phyloP scores from a whole-genome alignment of 1,284 basidiomycete genomes.

The Trichosporon sp. region DNA sequence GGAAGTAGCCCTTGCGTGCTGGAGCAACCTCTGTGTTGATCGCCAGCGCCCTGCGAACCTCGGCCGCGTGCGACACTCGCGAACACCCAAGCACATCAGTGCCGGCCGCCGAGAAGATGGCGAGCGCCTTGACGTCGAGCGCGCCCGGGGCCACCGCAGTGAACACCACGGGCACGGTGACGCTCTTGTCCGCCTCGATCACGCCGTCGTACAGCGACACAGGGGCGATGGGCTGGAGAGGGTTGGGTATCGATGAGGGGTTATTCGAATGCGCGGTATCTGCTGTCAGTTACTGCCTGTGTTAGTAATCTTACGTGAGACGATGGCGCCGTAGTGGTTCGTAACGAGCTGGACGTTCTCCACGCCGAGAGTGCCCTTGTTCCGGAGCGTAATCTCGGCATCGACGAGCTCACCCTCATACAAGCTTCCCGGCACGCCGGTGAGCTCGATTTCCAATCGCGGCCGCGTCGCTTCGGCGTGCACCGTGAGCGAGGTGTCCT shows the following conservation, averaged over 20 bases:
- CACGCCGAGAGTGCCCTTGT: constrained; percentile 46
- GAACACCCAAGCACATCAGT: constrained; percentile 28
- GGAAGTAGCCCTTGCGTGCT: constrained; percentile 24
- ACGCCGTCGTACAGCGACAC: constrained; percentile 28
- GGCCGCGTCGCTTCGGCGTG: constrained; percentile 51
- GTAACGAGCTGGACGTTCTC: constrained; percentile 44
- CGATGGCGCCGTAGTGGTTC: constrained; percentile 38
- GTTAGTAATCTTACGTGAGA: background rate
- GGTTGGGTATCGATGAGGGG: constrained; percentile 36
- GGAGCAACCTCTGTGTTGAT: constrained; percentile 22
- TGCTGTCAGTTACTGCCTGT: constrained; percentile 16
- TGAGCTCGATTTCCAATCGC: constrained; percentile 40
- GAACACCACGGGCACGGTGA: constrained; percentile 37
- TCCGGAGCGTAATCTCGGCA: constrained; percentile 42
- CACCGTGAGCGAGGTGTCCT: constrained; percentile 55
- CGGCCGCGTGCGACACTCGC: constrained; percentile 29
- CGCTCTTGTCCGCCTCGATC: constrained; percentile 37
- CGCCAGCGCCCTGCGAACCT: constrained; percentile 30
- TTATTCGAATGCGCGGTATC: constrained; percentile 36
- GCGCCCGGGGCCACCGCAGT: constrained; percentile 30
- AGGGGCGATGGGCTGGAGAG: constrained; percentile 31
- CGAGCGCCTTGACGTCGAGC: constrained; percentile 39
- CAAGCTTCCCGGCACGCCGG: constrained; percentile 38
- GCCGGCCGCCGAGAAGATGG: constrained; percentile 35
- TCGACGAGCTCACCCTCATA: constrained; percentile 49